A percentile compares a stretch with the other conserved stretches of the same genome.
phyloP scores from a whole-genome alignment of 345 rosid genomes.

The Bretschneidera sinensis region DNA sequence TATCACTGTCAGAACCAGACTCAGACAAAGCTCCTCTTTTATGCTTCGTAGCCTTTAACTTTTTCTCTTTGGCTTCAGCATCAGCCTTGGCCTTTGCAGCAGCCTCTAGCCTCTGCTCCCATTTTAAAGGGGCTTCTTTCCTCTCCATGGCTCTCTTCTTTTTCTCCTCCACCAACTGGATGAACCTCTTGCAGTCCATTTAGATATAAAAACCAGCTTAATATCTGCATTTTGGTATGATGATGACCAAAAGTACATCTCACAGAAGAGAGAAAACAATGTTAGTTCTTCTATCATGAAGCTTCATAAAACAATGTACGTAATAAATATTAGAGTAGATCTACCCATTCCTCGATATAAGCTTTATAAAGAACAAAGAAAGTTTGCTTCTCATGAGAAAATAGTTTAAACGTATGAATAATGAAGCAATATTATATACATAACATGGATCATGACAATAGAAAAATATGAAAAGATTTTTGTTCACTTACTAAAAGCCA shows the following conservation, averaged over 20 bases:
- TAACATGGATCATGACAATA: too few relatives aligned
- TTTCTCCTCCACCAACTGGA: constrained; percentile 93
- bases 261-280: constrained; percentile 93
- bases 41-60: constrained; percentile 48
- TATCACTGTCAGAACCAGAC: constrained; percentile 44
- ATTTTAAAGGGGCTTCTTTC: constrained; percentile 82
- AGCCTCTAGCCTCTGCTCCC: constrained; percentile 97
- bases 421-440: too few relatives aligned
- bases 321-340: not conserved
- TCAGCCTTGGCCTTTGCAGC: constrained; percentile 73
- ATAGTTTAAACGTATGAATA: too few relatives aligned
- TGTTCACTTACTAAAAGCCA: too few relatives aligned
- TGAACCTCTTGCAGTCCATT: constrained; percentile 98
- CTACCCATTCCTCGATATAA: too few relatives aligned
- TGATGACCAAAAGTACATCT: constrained; percentile 80
- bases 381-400: too few relatives aligned
- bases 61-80: constrained; percentile 56
- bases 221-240: constrained; percentile 88
- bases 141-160: constrained; percentile 72
- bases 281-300: constrained; percentile 57
- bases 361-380: too few relatives aligned
- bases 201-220: constrained; percentile 46
- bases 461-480: too few relatives aligned
- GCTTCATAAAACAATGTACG: not conserved
- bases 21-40: constrained; percentile 40